These are phyloP conservation scores for Trifolium repens DNA, from an alignment of 306 rosid genomes.

Conservation along the genomic window DNA sequence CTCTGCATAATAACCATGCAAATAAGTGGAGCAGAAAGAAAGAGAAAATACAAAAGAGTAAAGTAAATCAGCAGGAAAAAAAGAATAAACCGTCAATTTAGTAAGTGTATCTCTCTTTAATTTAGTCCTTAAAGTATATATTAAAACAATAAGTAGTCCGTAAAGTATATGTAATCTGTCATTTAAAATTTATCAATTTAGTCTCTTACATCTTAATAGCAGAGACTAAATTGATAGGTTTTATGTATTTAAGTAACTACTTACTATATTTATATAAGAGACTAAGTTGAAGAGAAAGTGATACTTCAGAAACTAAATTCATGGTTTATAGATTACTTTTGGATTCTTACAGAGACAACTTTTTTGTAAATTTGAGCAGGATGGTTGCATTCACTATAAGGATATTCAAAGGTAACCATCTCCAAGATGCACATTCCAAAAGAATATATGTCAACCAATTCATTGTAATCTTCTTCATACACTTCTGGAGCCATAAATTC, in stretches of 20 bases:
- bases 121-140: no score
- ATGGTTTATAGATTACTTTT: not conserved
- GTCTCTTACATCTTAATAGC: not conserved
- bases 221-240: not conserved
- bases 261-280: not conserved
- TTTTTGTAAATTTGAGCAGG: constrained; percentile 97
- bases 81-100: no score
- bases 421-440: constrained; percentile 98
- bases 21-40: constrained; percentile 16
- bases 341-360: constrained; percentile 75
- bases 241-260: no score
- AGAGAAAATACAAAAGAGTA: constrained; percentile 7
- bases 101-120: no score
- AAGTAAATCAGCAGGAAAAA: constrained; percentile 2
- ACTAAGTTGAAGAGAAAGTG: not conserved
- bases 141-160: no score
- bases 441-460: constrained; percentile 91
- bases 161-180: not conserved
- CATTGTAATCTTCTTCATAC: constrained; percentile 93
- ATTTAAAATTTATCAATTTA: not conserved
- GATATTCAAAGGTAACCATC: constrained; percentile 97
- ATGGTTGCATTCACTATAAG: constrained; percentile 92
- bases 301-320: not conserved
- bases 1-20: constrained; percentile 58
- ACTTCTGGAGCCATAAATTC: constrained; percentile 99